phyloP scores from a whole-genome alignment of 768 basidiomycete species.

The Hypholoma sublateritium region DNA sequence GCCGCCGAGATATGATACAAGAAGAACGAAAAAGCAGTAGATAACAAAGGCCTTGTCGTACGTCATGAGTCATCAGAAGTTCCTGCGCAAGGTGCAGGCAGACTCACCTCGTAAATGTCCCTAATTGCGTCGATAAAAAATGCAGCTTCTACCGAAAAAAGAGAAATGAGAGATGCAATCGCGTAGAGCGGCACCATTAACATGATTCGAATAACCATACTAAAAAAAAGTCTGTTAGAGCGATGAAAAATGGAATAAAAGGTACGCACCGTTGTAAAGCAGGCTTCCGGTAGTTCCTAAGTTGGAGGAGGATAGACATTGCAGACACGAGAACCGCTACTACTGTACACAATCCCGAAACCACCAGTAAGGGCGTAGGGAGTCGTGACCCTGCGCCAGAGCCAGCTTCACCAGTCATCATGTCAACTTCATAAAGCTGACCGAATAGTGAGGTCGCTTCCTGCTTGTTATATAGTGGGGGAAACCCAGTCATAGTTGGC shows the following conservation, averaged over 20 bases:
- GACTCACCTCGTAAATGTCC: constrained; percentile 90
- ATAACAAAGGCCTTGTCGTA: constrained; percentile 81
- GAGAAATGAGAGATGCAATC: constrained; percentile 85
- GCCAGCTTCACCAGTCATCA: constrained; percentile 9
- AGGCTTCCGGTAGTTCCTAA: constrained; percentile 87
- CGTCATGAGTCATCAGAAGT: background rate
- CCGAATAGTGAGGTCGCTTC: too few relatives aligned
- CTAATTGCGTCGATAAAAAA: constrained; percentile 95
- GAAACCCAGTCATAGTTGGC: too few relatives aligned
- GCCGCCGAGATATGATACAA: constrained; percentile 85
- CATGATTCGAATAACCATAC: constrained; percentile 95
- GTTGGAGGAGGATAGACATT: constrained; percentile 75
- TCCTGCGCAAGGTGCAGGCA: background rate
- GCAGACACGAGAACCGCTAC: constrained; percentile 73
- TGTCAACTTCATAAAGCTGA: too few relatives aligned
- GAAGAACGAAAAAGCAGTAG: constrained; percentile 86
- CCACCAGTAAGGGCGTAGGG: constrained; percentile 52
- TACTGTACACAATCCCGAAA: constrained; percentile 63
- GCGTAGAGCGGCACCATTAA: constrained; percentile 95
- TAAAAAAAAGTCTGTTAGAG: constrained; percentile 22
- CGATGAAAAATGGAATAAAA: background rate
- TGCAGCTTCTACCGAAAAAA: constrained; percentile 92
- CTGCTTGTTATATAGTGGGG: too few relatives aligned
- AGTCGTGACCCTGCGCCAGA: constrained; percentile 61
- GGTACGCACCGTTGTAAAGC: constrained; percentile 65